Evolutionary conservation across 345 rosid species (phyloP).

Genomic region (Carallia pectinifolia): DNA sequence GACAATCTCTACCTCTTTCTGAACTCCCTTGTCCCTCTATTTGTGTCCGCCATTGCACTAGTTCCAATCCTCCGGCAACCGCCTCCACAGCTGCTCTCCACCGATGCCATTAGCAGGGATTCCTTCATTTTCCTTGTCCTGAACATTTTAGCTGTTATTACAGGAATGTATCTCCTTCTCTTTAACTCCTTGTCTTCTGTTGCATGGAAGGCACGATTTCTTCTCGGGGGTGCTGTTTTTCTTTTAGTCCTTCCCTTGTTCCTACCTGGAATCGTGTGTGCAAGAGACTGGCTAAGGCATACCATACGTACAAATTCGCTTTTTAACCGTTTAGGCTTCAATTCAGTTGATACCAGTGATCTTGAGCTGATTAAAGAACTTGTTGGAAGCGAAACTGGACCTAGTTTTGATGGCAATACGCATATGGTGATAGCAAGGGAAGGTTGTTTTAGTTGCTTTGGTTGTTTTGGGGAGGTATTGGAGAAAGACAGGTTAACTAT

Average conservation of each 20-base stretch:
- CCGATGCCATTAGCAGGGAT: constrained; percentile 34
- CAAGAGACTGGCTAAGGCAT: constrained; percentile 44
- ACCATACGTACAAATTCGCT: constrained; percentile 17
- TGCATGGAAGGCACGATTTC: constrained; percentile 43
- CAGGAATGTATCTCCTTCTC: constrained; percentile 69
- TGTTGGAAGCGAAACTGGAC: constrained; percentile 22
- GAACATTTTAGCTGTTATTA: constrained; percentile 51
- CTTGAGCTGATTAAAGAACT: constrained; percentile 50
- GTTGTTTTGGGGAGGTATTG: constrained; percentile 28
- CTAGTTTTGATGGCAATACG: background rate
- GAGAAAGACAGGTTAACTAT: constrained; percentile 48
- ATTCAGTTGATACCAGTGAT: constrained; percentile 43
- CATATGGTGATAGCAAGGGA: background rate
- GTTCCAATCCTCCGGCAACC: constrained; percentile 56
- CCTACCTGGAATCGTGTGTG: constrained; percentile 57
- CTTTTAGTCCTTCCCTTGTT: constrained; percentile 55
- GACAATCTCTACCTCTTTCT: constrained; percentile 56
- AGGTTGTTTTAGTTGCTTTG: background rate
- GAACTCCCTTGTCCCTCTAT: constrained; percentile 58
- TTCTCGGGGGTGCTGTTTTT: constrained; percentile 48
- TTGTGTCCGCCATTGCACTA: constrained; percentile 43
- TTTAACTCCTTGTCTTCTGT: constrained; percentile 40
- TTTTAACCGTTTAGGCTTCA: constrained; percentile 36
- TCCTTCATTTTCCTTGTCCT: constrained; percentile 52
- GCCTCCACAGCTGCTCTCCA: constrained; percentile 27